A percentile compares a stretch with the other conserved stretches of the same genome.
Conservation (phyloP, 441 rosid species). For the Corymbia calophylla region DNA sequence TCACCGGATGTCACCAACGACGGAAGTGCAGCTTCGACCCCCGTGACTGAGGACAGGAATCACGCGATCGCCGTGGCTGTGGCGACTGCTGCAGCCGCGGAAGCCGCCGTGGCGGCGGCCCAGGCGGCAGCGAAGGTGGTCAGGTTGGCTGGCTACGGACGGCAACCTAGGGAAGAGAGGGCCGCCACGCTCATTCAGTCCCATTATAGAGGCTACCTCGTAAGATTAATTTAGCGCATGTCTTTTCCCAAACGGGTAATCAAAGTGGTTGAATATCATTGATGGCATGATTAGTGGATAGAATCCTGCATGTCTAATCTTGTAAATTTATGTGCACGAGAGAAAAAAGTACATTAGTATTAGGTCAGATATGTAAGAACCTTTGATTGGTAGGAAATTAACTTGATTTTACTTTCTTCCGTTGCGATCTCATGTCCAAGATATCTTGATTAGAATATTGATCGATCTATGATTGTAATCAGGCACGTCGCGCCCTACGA, state of each 20-base stretch:
- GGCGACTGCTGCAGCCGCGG: constrained; percentile 92
- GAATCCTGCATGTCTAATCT: neutral
- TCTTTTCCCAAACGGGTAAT: neutral
- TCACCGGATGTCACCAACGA: constrained; percentile 67
- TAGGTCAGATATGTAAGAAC: neutral
- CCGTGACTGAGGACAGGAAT: constrained; percentile 45
- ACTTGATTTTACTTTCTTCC: neutral
- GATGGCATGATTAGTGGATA: neutral
- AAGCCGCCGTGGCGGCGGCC: constrained; percentile 91
- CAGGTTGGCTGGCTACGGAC: constrained; percentile 79
- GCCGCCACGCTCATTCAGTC: constrained; percentile 86
- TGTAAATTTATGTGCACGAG: too few species aligned
- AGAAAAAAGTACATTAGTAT: neutral
- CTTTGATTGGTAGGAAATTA: neutral
- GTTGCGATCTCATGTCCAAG: neutral
- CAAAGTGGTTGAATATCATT: neutral
- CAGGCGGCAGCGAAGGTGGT: constrained; percentile 94
- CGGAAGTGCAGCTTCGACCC: constrained; percentile 39
- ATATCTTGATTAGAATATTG: neutral
- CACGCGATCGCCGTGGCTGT: constrained; percentile 86
- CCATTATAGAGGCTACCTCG: constrained; percentile 80
- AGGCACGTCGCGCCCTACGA: constrained; percentile 93
- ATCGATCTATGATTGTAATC: neutral
- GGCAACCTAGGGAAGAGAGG: constrained; percentile 56
- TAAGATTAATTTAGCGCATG: constrained; percentile 12